These are phyloP conservation scores for Globisporangium megalacanthum DNA, from an alignment of 352 stramenopile genomes.

Conservation along the genomic window DNA sequence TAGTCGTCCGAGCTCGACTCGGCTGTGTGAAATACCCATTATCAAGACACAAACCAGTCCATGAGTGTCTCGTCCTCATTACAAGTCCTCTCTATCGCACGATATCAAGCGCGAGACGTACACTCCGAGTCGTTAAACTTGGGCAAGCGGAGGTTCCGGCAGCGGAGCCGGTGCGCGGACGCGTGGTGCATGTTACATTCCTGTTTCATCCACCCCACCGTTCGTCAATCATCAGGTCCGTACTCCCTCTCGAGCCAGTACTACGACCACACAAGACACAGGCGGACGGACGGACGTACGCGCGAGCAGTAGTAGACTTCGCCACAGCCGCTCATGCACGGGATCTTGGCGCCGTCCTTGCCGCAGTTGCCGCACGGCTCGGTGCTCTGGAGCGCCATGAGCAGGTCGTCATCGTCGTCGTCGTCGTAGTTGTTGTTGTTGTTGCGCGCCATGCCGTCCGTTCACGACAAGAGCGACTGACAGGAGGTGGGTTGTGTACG, in stretches of 20 bases:
- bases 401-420: constrained; percentile 81
- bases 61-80: background rate
- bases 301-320: constrained; percentile 87
- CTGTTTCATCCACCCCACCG: constrained; percentile 14
- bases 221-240: background rate
- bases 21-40: constrained; percentile 18
- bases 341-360: constrained; percentile 73
- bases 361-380: constrained; percentile 84
- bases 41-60: no score
- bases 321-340: constrained; percentile 81
- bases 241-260: background rate
- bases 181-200: constrained; percentile 88
- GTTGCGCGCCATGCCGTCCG: constrained; percentile 21
- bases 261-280: background rate
- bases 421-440: constrained; percentile 76
- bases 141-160: constrained; percentile 79
- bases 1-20: constrained; percentile 73
- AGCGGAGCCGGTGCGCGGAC: constrained; percentile 80
- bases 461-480: no score
- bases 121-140: constrained; percentile 89
- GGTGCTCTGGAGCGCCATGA: constrained; percentile 83
- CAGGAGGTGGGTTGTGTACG: background rate
- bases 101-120: constrained; percentile 20
- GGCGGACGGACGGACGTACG: constrained; percentile 24
- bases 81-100: background rate